A percentile compares a stretch with the other conserved stretches of the same genome.
Evolutionary conservation across 2,329 filamentous ascomycete genomes (phyloP).

Genomic region (Verticillium nubilum): DNA sequence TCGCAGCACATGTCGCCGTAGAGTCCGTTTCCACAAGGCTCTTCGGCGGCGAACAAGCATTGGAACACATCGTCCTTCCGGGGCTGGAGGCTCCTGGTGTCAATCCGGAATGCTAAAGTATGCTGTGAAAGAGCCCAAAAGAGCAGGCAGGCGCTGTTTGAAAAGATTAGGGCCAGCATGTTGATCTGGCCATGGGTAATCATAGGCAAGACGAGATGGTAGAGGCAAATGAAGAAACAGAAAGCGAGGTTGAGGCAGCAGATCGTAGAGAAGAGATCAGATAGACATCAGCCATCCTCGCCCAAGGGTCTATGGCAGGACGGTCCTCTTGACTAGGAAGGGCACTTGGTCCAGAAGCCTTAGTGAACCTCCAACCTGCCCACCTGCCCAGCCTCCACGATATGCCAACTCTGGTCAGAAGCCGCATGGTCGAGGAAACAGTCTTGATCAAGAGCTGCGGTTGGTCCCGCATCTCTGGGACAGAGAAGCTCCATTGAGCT

Average conservation of each 20-base stretch:
- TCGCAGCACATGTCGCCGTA: constrained; percentile 65
- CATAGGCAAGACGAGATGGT: neutral
- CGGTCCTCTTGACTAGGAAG: neutral
- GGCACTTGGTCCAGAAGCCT: neutral
- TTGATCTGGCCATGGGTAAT: neutral
- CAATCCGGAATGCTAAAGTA: neutral
- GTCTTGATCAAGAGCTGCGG: neutral
- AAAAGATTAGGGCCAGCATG: neutral
- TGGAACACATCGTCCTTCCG: constrained; percentile 1
- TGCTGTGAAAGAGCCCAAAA: neutral
- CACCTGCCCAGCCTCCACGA: too few relatives aligned
- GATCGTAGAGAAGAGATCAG: too few relatives aligned
- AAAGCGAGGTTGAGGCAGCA: too few relatives aligned
- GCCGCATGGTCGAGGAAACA: neutral
- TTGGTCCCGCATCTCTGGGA: neutral
- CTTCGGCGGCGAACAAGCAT: constrained; percentile 6
- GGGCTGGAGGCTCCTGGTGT: neutral
- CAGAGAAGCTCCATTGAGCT: neutral
- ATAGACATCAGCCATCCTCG: neutral
- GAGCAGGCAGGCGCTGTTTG: neutral
- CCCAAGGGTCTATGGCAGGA: neutral
- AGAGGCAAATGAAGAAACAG: neutral
- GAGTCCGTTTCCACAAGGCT: constrained; percentile 25
- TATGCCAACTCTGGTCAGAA: neutral
- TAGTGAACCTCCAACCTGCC: neutral